Conservation (phyloP, 345 rosid genomes). For the Syzygium aqueum region DNA sequence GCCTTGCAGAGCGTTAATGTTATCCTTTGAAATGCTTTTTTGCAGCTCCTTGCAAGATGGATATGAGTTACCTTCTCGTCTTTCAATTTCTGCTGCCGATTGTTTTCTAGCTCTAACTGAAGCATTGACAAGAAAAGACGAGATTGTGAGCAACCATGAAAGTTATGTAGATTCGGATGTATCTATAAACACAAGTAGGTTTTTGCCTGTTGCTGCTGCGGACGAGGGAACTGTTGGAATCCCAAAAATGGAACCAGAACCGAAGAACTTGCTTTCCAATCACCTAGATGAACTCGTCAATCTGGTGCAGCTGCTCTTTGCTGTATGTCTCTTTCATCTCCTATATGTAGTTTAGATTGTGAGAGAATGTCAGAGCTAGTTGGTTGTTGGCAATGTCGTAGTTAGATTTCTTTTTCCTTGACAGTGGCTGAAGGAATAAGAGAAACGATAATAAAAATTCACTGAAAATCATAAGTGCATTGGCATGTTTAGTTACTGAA, state of each 20-base stretch:
- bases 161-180: conserved; percentile 18
- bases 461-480: not conserved
- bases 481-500: not conserved
- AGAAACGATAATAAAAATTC: not conserved
- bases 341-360: not conserved
- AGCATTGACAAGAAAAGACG: conserved; percentile 56
- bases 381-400: not conserved
- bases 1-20: not conserved
- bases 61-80: conserved; percentile 81
- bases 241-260: conserved; percentile 17
- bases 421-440: not conserved
- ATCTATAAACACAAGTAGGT: conserved; percentile 21
- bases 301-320: conserved; percentile 51
- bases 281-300: conserved; percentile 38
- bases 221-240: conserved; percentile 23
- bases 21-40: conserved; percentile 1
- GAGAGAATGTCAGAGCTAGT: not conserved
- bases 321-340: conserved; percentile 38
- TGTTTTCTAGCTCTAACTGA: conserved; percentile 62
- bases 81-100: conserved; percentile 83
- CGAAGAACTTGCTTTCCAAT: conserved; percentile 43
- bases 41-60: conserved; percentile 65
- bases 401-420: not conserved
- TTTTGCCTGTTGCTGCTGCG: conserved; percentile 9
- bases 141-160: conserved; percentile 19